A percentile compares a stretch with the other conserved stretches of the same genome.
These are phyloP conservation scores for Penicillium sp. DNA, from an alignment of 2,329 filamentous ascomycete species.

Conservation along the genomic window DNA sequence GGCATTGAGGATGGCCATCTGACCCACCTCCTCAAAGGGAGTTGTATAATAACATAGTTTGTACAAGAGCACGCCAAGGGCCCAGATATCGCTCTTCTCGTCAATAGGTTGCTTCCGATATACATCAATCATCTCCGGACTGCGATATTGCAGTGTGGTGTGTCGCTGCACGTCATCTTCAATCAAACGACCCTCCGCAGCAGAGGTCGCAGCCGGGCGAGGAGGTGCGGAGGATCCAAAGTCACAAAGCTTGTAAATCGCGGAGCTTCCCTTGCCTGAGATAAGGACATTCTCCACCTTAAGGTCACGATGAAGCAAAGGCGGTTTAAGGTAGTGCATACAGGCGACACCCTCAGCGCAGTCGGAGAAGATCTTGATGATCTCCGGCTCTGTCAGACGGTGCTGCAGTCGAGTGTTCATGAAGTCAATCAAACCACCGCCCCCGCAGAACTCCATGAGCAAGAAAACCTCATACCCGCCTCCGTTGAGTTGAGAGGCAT, in stretches of 20 bases:
- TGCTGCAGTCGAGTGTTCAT: constrained; percentile 99
- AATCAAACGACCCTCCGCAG: constrained; percentile 85
- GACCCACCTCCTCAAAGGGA: constrained; percentile 95
- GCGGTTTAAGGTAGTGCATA: constrained; percentile 98
- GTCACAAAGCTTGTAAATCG: constrained; percentile 94
- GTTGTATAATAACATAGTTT: constrained; percentile 99
- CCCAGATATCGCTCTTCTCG: constrained; percentile 99
- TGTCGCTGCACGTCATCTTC: constrained; percentile 98
- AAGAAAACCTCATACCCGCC: constrained; percentile 97
- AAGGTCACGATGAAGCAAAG: constrained; percentile 87
- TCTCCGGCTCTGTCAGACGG: constrained; percentile 94
- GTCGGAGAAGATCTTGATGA: constrained; percentile 94
- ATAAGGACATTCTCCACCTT: constrained; percentile 99
- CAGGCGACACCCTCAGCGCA: constrained; percentile 95
- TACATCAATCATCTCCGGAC: constrained; percentile 98
- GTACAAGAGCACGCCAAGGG: constrained; percentile 90
- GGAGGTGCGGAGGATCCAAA: constrained; percentile 91
- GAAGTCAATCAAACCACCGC: constrained; percentile 95
- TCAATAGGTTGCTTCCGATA: constrained; percentile 96
- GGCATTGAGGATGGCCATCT: constrained; percentile 95
- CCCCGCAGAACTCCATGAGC: constrained; percentile 96
- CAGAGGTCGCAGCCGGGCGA: constrained; percentile 79
- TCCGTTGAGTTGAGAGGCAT: constrained; percentile 89
- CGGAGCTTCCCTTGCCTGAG: constrained; percentile 66
- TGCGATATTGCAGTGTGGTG: constrained; percentile 95